These are phyloP conservation scores for Agrocybe chaxingu DNA, from an alignment of 768 basidiomycete genomes.

Conservation along the genomic window DNA sequence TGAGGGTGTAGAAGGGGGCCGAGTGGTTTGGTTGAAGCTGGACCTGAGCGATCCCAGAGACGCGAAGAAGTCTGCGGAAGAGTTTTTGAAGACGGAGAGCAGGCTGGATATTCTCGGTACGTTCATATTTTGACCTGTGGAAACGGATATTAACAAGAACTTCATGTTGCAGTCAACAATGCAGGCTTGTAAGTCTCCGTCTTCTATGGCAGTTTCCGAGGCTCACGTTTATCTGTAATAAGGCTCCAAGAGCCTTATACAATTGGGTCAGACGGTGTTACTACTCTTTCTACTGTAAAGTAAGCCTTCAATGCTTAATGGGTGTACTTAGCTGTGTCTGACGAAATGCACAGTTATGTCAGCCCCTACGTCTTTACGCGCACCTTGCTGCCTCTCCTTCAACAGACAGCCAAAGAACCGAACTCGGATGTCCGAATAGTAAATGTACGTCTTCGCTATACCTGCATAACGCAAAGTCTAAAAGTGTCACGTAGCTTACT, in stretches of 20 bases:
- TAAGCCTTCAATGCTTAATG: not conserved
- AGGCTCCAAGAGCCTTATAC: not conserved
- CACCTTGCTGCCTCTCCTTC: constrained; percentile 44
- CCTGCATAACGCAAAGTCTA: too few relatives aligned
- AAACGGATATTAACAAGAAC: not conserved
- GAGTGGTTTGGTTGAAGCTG: constrained; percentile 40
- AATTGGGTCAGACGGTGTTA: constrained; percentile 5
- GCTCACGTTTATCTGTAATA: not conserved
- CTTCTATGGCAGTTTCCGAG: not conserved
- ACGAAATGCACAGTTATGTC: constrained; percentile 33
- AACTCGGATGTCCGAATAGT: constrained; percentile 52
- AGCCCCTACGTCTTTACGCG: constrained; percentile 45
- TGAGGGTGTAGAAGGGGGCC: constrained; percentile 26
- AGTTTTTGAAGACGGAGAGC: constrained; percentile 38
- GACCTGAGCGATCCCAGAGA: constrained; percentile 34
- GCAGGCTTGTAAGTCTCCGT: constrained; percentile 17
- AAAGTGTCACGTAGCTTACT: constrained; percentile 1
- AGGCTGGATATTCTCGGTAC: constrained; percentile 23
- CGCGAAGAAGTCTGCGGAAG: constrained; percentile 34
- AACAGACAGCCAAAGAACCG: constrained; percentile 36
- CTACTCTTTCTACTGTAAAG: constrained; percentile 2
- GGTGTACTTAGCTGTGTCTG: not conserved
- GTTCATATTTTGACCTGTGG: not conserved
- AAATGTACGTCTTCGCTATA: not conserved
- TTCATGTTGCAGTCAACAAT: constrained; percentile 21